A percentile compares a stretch with the other conserved stretches of the same genome.
These are phyloP conservation scores for Asterionellopsis glacialis DNA, from an alignment of 108 stramenopile genomes.

Conservation along the genomic window DNA sequence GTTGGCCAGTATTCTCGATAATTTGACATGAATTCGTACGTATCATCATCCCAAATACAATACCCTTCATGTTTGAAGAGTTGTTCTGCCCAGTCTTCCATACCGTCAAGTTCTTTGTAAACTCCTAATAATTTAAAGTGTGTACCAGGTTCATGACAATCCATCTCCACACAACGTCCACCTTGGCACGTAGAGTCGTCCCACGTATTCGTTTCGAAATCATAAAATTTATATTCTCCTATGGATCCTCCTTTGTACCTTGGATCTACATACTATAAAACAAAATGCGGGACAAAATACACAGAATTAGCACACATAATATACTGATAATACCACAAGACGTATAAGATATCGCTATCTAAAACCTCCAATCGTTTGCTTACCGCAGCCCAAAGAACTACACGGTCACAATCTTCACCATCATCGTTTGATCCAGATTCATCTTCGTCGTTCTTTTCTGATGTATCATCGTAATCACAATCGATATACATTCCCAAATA, in stretches of 20 bases:
- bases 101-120: slow-evolving; percentile 32
- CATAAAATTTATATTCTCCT: slow-evolving; percentile 39
- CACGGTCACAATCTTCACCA: slow-evolving; percentile 13
- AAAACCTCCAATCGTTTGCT: too few relatives aligned
- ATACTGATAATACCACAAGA: too few relatives aligned
- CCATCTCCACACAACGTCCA: slow-evolving; percentile 18
- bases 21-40: slow-evolving; percentile 22
- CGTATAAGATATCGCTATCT: too few relatives aligned
- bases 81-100: slow-evolving; percentile 32
- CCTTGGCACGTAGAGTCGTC: slow-evolving; percentile 20
- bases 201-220: slow-evolving; percentile 15
- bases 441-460: neutral
- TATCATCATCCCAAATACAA: slow-evolving; percentile 35
- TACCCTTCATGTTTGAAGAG: slow-evolving; percentile 40
- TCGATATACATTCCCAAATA: slow-evolving; percentile 31
- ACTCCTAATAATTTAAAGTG: slow-evolving; percentile 31
- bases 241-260: slow-evolving; percentile 25
- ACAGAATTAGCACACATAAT: too few relatives aligned
- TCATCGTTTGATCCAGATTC: slow-evolving; percentile 2
- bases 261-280: slow-evolving; percentile 15
- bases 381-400: slow-evolving; percentile 31
- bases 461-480: slow-evolving; percentile 18
- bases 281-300: too few relatives aligned
- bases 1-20: slow-evolving; percentile 29
- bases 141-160: slow-evolving; percentile 32